Evolutionary conservation across 345 rosid genomes (phyloP).

Genomic region (Lepidium aucheri): DNA sequence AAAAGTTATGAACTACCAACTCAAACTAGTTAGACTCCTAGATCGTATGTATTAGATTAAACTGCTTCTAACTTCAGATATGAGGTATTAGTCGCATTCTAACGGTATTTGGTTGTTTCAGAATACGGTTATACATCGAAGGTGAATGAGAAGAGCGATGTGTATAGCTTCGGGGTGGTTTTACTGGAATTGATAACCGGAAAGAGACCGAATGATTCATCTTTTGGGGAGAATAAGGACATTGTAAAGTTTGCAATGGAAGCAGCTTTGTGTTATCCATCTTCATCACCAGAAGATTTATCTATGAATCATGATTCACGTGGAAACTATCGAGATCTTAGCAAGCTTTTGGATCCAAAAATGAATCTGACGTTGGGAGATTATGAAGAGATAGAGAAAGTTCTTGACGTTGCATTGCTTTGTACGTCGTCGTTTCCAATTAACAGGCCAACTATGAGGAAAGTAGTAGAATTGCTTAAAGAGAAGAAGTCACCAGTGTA

Average conservation of each 20-base stretch:
- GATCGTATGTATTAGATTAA: no score
- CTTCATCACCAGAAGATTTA: not conserved
- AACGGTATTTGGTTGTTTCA: slow-evolving; percentile 10
- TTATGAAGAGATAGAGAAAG: slow-evolving; percentile 44
- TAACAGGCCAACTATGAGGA: slow-evolving; percentile 64
- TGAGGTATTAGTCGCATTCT: no score
- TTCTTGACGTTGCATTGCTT: slow-evolving; percentile 42
- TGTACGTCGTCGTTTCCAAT: slow-evolving; percentile 49
- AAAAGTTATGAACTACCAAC: no score
- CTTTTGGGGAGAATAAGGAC: slow-evolving; percentile 47
- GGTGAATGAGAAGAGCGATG: slow-evolving; percentile 38
- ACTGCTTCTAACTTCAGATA: no score
- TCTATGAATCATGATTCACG: not conserved
- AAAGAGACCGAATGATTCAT: slow-evolving; percentile 52
- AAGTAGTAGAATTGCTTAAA: slow-evolving; percentile 61
- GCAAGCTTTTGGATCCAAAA: slow-evolving; percentile 40
- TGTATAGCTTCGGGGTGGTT: slow-evolving; percentile 64
- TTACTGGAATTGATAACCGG: slow-evolving; percentile 57
- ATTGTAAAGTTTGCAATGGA: slow-evolving; percentile 51
- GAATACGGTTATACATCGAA: slow-evolving; percentile 54
- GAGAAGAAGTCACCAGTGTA: slow-evolving; percentile 19
- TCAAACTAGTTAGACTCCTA: no score
- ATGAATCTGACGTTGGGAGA: slow-evolving; percentile 31
- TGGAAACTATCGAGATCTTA: slow-evolving; percentile 5
- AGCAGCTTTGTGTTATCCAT: slow-evolving; percentile 16